Percentiles rank a stretch among this genome's conserved stretches.
phyloP scores from a whole-genome alignment of 176 grass and related monocot species.

The Cenchrus purpureus region DNA sequence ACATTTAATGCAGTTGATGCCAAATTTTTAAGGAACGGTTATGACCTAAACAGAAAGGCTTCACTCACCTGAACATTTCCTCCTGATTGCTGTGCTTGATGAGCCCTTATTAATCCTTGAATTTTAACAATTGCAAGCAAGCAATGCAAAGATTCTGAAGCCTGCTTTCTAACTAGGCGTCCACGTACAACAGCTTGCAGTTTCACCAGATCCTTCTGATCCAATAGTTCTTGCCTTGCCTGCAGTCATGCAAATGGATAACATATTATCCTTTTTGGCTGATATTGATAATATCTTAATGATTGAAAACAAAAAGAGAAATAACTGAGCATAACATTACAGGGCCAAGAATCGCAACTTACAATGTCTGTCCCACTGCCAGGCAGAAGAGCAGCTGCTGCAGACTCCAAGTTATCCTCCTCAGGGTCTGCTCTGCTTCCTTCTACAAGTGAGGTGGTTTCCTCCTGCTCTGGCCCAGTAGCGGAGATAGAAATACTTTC shows the following conservation, averaged over 20 bases:
- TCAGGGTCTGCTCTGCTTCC: conserved; percentile 29
- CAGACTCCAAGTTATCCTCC: conserved; percentile 51
- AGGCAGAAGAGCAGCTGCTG: conserved; percentile 68
- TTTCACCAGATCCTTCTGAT: conserved; percentile 71
- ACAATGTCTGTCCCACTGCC: conserved; percentile 69
- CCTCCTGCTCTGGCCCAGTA: conserved; percentile 49
- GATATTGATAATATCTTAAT: conserved; percentile 16
- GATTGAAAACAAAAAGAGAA: conserved; percentile 9
- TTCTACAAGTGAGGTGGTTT: conserved; percentile 39
- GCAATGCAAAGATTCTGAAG: conserved; percentile 76
- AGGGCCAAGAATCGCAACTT: conserved; percentile 40
- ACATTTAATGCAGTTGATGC: conserved; percentile 29
- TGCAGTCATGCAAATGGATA: conserved; percentile 45
- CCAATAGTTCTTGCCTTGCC: conserved; percentile 64
- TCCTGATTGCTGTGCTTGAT: conserved; percentile 45
- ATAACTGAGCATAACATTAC: conserved; percentile 32
- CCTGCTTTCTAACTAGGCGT: conserved; percentile 75
- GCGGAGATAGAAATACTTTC: conserved; percentile 40
- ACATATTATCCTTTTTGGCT: neutral
- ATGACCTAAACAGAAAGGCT: neutral
- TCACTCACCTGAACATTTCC: conserved; percentile 45
- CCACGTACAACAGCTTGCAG: conserved; percentile 90
- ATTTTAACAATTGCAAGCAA: conserved; percentile 88
- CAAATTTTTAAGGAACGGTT: neutral
- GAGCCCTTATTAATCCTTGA: conserved; percentile 69